phyloP scores from a whole-genome alignment of 2,329 filamentous ascomycete species.

The Chaetothyriales sp. region DNA sequence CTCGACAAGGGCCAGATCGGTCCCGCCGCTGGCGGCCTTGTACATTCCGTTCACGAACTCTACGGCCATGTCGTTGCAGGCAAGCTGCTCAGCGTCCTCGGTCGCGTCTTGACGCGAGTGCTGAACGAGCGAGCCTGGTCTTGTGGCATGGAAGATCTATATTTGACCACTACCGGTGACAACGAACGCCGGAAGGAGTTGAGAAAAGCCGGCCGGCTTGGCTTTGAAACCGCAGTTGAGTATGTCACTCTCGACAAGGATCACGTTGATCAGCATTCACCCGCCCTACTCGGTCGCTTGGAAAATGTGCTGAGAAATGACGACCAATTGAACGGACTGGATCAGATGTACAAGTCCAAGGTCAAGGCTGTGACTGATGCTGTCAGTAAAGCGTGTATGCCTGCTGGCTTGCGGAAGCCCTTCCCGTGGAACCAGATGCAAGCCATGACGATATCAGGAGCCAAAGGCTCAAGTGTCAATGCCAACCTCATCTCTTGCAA shows the following conservation, averaged over 20 bases:
- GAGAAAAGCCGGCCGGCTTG: slow-evolving; percentile 52
- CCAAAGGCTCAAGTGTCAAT: slow-evolving; percentile 86
- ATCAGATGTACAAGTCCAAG: slow-evolving; percentile 66
- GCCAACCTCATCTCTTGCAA: slow-evolving; percentile 97
- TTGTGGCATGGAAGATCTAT: slow-evolving; percentile 92
- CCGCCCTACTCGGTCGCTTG: slow-evolving; percentile 61
- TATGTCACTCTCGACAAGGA: slow-evolving; percentile 71
- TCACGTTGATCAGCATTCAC: slow-evolving; percentile 48
- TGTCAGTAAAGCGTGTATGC: slow-evolving; percentile 68
- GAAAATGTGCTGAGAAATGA: slow-evolving; percentile 88
- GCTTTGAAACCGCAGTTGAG: slow-evolving; percentile 65
- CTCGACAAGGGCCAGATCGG: slow-evolving; percentile 94
- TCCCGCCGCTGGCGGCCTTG: slow-evolving; percentile 68
- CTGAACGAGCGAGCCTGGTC: slow-evolving; percentile 91
- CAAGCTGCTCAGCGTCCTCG: slow-evolving; percentile 75
- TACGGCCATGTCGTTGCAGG: slow-evolving; percentile 82
- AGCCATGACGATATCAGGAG: slow-evolving; percentile 91
- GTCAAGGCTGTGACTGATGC: slow-evolving; percentile 59
- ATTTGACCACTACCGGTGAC: slow-evolving; percentile 70
- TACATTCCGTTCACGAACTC: slow-evolving; percentile 85
- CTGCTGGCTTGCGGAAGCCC: slow-evolving; percentile 68
- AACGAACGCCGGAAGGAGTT: slow-evolving; percentile 54
- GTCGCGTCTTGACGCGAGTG: slow-evolving; percentile 75
- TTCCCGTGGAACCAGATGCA: slow-evolving; percentile 99
- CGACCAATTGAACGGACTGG: slow-evolving; percentile 77